phyloP scores from a whole-genome alignment of 148 eudicot species.

The Vaccinium darrowii region DNA sequence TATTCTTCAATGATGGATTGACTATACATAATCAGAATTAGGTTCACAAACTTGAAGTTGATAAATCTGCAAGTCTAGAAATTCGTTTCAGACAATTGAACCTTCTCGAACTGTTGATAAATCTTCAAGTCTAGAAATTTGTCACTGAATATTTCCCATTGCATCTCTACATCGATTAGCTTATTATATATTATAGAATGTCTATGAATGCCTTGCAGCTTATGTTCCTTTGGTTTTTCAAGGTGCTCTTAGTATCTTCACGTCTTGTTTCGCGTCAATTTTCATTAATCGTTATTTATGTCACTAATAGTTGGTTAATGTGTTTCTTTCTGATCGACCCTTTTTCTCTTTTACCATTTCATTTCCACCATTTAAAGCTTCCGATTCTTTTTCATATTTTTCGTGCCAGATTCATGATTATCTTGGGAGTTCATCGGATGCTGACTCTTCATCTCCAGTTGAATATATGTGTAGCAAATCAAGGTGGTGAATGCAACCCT shows the following conservation, averaged over 20 bases:
- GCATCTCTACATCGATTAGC: not conserved
- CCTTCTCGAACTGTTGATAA: too few species aligned
- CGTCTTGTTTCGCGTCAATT: not conserved
- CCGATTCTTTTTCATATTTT: not conserved
- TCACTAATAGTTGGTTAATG: not conserved
- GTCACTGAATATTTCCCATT: not conserved
- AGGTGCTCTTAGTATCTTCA: not conserved
- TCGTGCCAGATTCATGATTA: conserved; percentile 65
- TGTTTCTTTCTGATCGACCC: not conserved
- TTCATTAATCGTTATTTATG: not conserved
- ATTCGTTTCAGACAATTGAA: too few species aligned
- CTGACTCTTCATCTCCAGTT: conserved; percentile 73
- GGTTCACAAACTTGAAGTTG: too few species aligned
- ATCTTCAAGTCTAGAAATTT: too few species aligned
- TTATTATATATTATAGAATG: not conserved
- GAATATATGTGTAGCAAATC: conserved; percentile 70
- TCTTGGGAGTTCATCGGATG: conserved; percentile 79
- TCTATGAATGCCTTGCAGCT: not conserved
- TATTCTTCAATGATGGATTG: too few species aligned
- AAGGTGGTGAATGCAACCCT: conserved; percentile 47
- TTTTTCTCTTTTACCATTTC: not conserved
- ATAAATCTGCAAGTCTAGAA: too few species aligned
- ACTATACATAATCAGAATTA: too few species aligned
- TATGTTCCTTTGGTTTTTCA: not conserved
- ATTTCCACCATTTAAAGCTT: not conserved